Conservation (phyloP, 495 filamentous ascomycete genomes). For the Tuber umbilicatum region DNA sequence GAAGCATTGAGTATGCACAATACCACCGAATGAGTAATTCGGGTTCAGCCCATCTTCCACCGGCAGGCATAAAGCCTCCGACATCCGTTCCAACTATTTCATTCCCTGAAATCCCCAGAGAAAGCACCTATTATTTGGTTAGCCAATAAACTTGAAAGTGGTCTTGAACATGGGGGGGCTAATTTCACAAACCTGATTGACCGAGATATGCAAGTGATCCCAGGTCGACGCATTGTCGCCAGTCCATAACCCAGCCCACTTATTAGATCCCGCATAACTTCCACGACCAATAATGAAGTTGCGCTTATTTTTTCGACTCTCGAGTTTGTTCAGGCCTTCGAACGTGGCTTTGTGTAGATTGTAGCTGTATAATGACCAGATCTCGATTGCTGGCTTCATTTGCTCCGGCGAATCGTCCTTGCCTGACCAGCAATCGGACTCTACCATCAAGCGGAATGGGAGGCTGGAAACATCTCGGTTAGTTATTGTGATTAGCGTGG, state of each 20-base stretch:
- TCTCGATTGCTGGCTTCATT: slow-evolving; percentile 25
- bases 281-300: slow-evolving; percentile 41
- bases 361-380: slow-evolving; percentile 38
- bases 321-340: slow-evolving; percentile 23
- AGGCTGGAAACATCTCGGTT: slow-evolving; percentile 1
- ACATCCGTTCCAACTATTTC: slow-evolving; percentile 31
- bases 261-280: slow-evolving; percentile 31
- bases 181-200: slow-evolving; percentile 27
- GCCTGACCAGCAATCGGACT: slow-evolving; percentile 10
- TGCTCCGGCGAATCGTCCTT: slow-evolving; percentile 2
- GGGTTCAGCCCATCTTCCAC: slow-evolving; percentile 11
- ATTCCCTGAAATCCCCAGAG: slow-evolving; percentile 28
- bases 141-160: not conserved
- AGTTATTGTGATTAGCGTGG: not conserved
- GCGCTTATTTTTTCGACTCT: slow-evolving; percentile 26
- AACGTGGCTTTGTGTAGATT: slow-evolving; percentile 41
- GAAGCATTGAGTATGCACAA: slow-evolving; percentile 30
- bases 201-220: slow-evolving; percentile 33
- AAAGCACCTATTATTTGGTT: slow-evolving; percentile 6
- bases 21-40: slow-evolving; percentile 40
- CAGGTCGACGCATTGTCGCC: slow-evolving; percentile 36
- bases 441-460: slow-evolving; percentile 15
- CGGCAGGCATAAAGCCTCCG: slow-evolving; percentile 23
- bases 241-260: slow-evolving; percentile 38
- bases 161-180: not conserved